Percentiles rank a stretch among this genome's conserved stretches.
phyloP scores from a whole-genome alignment of 2,329 filamentous ascomycete genomes.

The Conoideocrella luteorostrata region DNA sequence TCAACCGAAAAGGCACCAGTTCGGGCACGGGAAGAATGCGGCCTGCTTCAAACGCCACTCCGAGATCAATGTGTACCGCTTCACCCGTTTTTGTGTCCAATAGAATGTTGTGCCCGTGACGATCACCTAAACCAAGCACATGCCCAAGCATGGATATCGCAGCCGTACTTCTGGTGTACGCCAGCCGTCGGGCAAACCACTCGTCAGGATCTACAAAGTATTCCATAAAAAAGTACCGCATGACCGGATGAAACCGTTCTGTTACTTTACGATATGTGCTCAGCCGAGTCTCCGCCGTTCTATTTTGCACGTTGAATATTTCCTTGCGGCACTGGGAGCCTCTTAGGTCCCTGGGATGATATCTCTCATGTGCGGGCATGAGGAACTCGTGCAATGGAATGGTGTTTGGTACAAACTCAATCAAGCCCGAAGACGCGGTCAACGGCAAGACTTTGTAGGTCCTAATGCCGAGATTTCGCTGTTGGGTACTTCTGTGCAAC shows the following conservation, averaged over 20 bases:
- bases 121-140: conserved; percentile 84
- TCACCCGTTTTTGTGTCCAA: conserved; percentile 86
- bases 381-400: conserved; percentile 88
- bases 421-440: conserved; percentile 77
- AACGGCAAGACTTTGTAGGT: conserved; percentile 96
- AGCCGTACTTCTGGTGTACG: conserved; percentile 88
- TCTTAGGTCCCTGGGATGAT: conserved; percentile 79
- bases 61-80: conserved; percentile 93
- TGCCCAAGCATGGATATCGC: conserved; percentile 94
- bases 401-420: conserved; percentile 94
- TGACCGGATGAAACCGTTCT: conserved; percentile 81
- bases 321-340: conserved; percentile 69
- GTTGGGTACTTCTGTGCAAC: conserved; percentile 77
- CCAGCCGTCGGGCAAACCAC: conserved; percentile 84
- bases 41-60: conserved; percentile 94
- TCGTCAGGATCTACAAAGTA: conserved; percentile 89
- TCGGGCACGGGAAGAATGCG: conserved; percentile 93
- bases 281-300: conserved; percentile 64
- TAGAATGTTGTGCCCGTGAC: conserved; percentile 95
- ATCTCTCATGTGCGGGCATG: conserved; percentile 81
- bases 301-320: conserved; percentile 66
- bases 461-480: conserved; percentile 81
- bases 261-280: conserved; percentile 71
- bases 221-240: conserved; percentile 97
- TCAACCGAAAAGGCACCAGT: conserved; percentile 90